These are phyloP conservation scores for Pterocarpus macrocarpus DNA, from an alignment of 306 rosid species.

Conservation along the genomic window DNA sequence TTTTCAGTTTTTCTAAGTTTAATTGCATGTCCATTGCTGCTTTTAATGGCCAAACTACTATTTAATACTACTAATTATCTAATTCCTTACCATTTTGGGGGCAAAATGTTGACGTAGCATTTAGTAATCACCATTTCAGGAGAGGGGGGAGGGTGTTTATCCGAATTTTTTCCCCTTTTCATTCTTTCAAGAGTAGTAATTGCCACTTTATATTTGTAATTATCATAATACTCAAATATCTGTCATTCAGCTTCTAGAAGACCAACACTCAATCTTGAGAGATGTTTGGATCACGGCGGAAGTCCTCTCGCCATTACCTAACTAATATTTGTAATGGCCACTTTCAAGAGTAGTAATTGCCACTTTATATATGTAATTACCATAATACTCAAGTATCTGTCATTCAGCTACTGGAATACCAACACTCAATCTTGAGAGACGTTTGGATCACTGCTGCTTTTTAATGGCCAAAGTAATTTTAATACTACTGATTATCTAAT, in stretches of 20 bases:
- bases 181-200: constrained; percentile 23
- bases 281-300: constrained; percentile 90
- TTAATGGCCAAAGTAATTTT: constrained; percentile 37
- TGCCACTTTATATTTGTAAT: constrained; percentile 10
- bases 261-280: constrained; percentile 92
- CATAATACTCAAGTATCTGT: constrained; percentile 42
- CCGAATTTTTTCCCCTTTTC: background rate
- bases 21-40: constrained; percentile 23
- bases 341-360: constrained; percentile 10
- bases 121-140: constrained; percentile 7
- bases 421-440: constrained; percentile 91
- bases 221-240: constrained; percentile 43
- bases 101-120: background rate
- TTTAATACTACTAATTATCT: background rate
- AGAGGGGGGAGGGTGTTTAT: background rate
- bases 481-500: background rate
- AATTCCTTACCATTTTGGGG: constrained; percentile 9
- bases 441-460: constrained; percentile 67
- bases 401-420: constrained; percentile 85
- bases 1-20: constrained; percentile 13
- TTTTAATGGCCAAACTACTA: constrained; percentile 34
- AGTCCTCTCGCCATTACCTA: constrained; percentile 91
- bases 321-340: constrained; percentile 16
- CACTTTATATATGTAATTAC: constrained; percentile 10
- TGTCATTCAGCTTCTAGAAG: constrained; percentile 77